Percentiles rank a stretch among this genome's conserved stretches.
These are phyloP conservation scores for Colletotrichum nymphaeae DNA, from an alignment of 2,329 filamentous ascomycete species.

Conservation along the genomic window DNA sequence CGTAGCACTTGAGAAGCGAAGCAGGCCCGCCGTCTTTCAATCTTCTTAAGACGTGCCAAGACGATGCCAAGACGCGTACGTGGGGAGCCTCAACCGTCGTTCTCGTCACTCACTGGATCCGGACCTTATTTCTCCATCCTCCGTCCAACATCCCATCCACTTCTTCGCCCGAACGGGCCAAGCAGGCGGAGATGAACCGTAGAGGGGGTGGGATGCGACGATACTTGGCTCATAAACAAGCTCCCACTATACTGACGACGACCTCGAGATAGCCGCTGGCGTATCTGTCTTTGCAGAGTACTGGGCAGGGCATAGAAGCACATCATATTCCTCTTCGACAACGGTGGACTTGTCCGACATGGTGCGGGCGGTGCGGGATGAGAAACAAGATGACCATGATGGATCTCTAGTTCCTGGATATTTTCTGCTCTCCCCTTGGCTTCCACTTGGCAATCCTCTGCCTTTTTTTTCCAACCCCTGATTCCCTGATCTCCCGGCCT, in stretches of 20 bases:
- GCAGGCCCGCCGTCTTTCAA: not conserved
- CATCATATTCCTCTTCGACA: not conserved
- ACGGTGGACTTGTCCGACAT: not conserved
- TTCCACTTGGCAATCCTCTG: not conserved
- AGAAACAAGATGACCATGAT: constrained; percentile 13
- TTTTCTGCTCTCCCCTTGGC: not conserved
- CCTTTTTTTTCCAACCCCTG: not conserved
- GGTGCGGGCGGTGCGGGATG: not conserved
- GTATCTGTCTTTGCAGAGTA: not conserved
- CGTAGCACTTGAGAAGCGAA: not conserved
- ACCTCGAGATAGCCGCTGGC: constrained; percentile 16
- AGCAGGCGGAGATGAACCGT: constrained; percentile 23
- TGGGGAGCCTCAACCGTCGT: constrained; percentile 27
- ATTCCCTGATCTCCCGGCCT: not conserved
- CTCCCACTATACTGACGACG: not conserved
- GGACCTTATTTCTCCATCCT: constrained; percentile 28
- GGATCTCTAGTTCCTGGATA: constrained; percentile 10
- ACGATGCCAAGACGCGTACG: constrained; percentile 22
- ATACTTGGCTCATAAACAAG: constrained; percentile 28
- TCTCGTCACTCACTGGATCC: constrained; percentile 21
- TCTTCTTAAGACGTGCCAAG: constrained; percentile 27
- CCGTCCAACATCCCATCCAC: constrained; percentile 1
- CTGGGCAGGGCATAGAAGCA: not conserved
- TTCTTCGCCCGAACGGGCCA: not conserved
- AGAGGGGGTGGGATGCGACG: constrained; percentile 7